Percentiles rank a stretch among this genome's conserved stretches.
Evolutionary conservation across 495 filamentous ascomycete species (phyloP).

Genomic region (Staphylotrichum tortipilum): DNA sequence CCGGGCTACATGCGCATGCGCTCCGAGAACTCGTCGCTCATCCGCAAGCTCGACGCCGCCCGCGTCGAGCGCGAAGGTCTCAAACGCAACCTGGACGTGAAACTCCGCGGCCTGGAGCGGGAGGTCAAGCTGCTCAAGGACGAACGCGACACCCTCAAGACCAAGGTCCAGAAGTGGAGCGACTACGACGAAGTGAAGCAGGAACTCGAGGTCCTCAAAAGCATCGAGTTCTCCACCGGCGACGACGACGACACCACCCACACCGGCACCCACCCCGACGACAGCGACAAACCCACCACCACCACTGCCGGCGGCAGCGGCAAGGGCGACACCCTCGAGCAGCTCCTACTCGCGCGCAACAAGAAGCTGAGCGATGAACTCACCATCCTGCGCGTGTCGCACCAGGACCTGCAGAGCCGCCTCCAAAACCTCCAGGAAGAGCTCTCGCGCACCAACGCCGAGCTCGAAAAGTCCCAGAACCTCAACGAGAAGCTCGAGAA

Average conservation of each 20-base stretch:
- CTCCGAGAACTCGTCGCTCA: conserved; percentile 84
- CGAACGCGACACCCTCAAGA: conserved; percentile 62
- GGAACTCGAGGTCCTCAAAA: conserved; percentile 93
- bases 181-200: conserved; percentile 96
- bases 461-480: conserved; percentile 75
- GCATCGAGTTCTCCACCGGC: conserved; percentile 88
- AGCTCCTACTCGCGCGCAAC: conserved; percentile 83
- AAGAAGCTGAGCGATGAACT: conserved; percentile 93
- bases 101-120: conserved; percentile 62
- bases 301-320: conserved; percentile 43
- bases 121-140: conserved; percentile 56
- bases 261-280: too few relatives aligned
- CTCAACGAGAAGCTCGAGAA: conserved; percentile 86
- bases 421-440: conserved; percentile 76
- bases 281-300: conserved; percentile 26
- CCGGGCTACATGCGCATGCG: conserved; percentile 73
- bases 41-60: conserved; percentile 76
- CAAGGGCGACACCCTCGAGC: conserved; percentile 78
- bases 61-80: conserved; percentile 73
- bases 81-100: conserved; percentile 63
- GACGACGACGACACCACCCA: conserved; percentile 89
- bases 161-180: conserved; percentile 76
- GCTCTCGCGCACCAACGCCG: conserved; percentile 71
- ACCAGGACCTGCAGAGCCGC: conserved; percentile 78
- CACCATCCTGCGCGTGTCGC: conserved; percentile 84